Base-by-base conservation (phyloP, 73 alveolate genomes). In the Durusdinium trenchii region DNA sequence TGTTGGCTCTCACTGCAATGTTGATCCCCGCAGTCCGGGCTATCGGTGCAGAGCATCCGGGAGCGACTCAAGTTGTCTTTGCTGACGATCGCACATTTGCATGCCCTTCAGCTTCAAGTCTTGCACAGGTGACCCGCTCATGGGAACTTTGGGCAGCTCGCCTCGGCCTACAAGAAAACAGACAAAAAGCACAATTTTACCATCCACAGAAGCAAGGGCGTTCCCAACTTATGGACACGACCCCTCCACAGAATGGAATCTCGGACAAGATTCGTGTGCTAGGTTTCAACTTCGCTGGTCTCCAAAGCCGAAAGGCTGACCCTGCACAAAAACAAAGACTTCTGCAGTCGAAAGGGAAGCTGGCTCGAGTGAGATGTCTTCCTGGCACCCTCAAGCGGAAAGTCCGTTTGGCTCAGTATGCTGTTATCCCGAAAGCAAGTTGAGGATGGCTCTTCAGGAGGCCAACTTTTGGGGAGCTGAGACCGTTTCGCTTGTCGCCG, bases 371-470 rank as follows among this genome's bases (percentile, higher is more conserved):
- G 3, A 18, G 60, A 1, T 84, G 94, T 54, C 76, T 84, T 20
- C 94, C 94, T 51, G 94, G 94, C 23, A 0, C 78, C 18, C 57
- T 51, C 36, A 1, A 6, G 0, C 10, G 94, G n/a, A 35, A 52
- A 30, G 30, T 84, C 52, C 52, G 94, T 1, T 12, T 85, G 36
- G 94, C 57, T 5, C 94, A 54, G 43, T 52, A n/a, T 35, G 43
- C 54, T 26, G 94, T 60, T 40, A 20, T 57, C 4, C 36, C 81
- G 7, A 85, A 85, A 28, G 79, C 50, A 4, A 35, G 43, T 3
- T 85, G 28, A 14, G 94, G 94, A 5, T 85, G 94, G 94, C 79
- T 85, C 30, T 85, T 50, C 40, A 9, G 94, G 40, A 50, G 54
- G 35, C 94, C 94, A 38, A 9, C 45, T 43, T 7, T 23, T 3